Percentiles rank a stretch among this genome's conserved stretches.
Conservation (phyloP, 2,329 filamentous ascomycete genomes). For the Fusarium nygamai region DNA sequence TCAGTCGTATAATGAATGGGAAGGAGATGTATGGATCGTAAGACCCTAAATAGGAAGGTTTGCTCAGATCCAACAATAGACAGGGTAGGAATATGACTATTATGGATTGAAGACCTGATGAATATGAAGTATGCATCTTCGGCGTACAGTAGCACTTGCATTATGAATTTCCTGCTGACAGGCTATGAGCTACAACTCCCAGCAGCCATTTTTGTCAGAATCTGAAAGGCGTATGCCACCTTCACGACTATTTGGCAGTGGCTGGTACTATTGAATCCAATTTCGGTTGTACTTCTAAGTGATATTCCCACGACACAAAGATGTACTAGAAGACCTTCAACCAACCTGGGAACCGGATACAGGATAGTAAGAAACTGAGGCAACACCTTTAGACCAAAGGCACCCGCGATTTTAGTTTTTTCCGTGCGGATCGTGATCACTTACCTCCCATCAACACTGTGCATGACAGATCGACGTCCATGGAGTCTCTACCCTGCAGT, state of each 20-base stretch:
- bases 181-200: background rate
- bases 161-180: background rate
- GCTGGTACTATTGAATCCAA: background rate
- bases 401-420: background rate
- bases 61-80: background rate
- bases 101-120: background rate
- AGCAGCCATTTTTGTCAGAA: background rate
- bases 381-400: background rate
- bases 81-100: background rate
- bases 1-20: background rate
- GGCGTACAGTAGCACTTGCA: background rate
- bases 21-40: background rate
- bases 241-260: background rate
- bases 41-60: background rate
- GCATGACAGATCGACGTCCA: background rate
- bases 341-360: background rate
- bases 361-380: background rate
- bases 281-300: background rate
- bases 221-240: background rate
- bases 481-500: background rate
- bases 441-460: background rate
- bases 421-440: background rate
- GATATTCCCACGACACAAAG: background rate
- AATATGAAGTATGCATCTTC: background rate
- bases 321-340: background rate